Base-by-base conservation (phyloP, 176 grass and related monocot species). In the Urochloa ruziziensis region DNA sequence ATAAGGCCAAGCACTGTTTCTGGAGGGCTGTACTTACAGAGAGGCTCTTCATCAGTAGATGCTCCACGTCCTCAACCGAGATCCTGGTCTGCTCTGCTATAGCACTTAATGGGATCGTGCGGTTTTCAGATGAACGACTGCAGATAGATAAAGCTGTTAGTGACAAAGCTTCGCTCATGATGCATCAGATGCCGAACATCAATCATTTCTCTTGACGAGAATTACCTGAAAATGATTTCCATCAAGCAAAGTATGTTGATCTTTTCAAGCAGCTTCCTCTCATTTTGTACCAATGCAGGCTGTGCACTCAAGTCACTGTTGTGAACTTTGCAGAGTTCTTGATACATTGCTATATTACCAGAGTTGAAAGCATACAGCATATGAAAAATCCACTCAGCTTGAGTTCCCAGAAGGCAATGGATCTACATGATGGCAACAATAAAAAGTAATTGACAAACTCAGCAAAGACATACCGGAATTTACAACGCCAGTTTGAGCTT, bases 141-240 rank as follows among this genome's bases (percentile, higher is more conserved):
- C 48, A 83, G 13, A 80, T 42, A 23, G 24, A 86, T 34, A 90
- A 63, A 71, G 18, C 43, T 56, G 63, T 77, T 67, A 82, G 52
- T 34, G 36, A 83, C 69, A 82, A 71, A 44, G 57, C 32, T 59
- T 63, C 35, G 17, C 9, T 43, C 70, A 57, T 52, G 27, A 29
- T 51, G 15, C 35, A 34, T 7, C 5, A 2, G 10, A 54, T 15
- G 23, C 4, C 42, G 14, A 70, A 27, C 63, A 85, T 51, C 5
- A 28, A 36, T 28, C 19, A n/a, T 34, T 74, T 16, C 16, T 28
- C 18, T 64, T 6, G 16, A 23, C 6, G 18, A 36, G 28, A 84
- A 71, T 80, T 85, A 97, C 92, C 95, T 94, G 77, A 94, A 94
- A 44, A 94, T 92, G n/a, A 91, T 97, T 89, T 97, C 95, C 95